Percentiles rank a stretch among this genome's conserved stretches.
phyloP scores from a whole-genome alignment of 257 asterid genomes.

The Voacanga thouarsii region DNA sequence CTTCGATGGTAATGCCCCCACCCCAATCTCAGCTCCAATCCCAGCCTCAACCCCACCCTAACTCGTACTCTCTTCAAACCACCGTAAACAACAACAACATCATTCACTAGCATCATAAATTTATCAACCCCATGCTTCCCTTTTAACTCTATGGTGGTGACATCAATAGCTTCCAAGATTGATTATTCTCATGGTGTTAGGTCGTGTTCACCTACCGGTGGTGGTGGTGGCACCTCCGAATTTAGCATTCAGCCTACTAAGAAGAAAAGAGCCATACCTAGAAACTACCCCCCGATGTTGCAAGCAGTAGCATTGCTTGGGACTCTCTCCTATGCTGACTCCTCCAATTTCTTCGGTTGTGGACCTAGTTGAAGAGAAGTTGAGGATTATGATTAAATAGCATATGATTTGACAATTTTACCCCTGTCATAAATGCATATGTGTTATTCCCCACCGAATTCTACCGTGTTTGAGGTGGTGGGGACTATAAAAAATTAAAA shows the following conservation, averaged over 20 bases:
- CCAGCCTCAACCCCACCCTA: no score
- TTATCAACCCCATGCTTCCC: conserved; percentile 40
- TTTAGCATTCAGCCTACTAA: conserved; percentile 54
- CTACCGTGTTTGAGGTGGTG: no score
- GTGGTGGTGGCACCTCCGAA: conserved; percentile 39
- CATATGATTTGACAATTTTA: no score
- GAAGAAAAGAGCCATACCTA: conserved; percentile 83
- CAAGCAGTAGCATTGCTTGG: conserved; percentile 57
- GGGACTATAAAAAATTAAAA: no score
- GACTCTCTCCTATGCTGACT: conserved; percentile 58
- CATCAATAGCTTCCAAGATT: conserved; percentile 23
- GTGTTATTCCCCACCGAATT: no score
- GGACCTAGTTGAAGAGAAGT: conserved; percentile 22
- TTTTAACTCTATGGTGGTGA: conserved; percentile 40
- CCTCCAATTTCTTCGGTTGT: conserved; percentile 37
- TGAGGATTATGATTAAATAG: no score
- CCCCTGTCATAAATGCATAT: no score
- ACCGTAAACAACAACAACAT: no score
- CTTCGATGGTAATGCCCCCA: no score
- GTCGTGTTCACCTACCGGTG: conserved; percentile 33
- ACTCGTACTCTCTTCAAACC: no score
- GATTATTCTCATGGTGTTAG: conserved; percentile 51
- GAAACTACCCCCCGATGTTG: conserved; percentile 71
- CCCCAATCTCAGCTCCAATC: no score
- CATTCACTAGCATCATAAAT: conserved; percentile 20